Base-by-base conservation (phyloP, 495 filamentous ascomycete genomes). In the Bathelium albidoporum region DNA sequence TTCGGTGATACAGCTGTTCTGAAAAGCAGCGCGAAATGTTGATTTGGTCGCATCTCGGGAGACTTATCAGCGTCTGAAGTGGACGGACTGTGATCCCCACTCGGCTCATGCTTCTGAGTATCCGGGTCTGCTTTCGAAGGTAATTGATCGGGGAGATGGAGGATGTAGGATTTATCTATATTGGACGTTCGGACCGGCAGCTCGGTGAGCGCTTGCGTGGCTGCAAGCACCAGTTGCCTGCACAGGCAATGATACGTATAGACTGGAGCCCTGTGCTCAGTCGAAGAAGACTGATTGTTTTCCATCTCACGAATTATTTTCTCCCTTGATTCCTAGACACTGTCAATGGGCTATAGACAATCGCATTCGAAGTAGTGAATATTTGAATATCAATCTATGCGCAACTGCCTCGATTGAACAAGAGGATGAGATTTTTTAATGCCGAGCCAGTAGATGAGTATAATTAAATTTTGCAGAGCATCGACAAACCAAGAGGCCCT, bases 201-300 rank as follows among this genome's bases (percentile, higher is more conserved):
- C 2, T 71, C 39, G 14, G 73, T 45, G 61, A 89, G 72, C 20
- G 70, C 61, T 64, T 84, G 80, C 3, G 85, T 88, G 55, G 81
- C 85, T 20, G 87, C 82, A 62, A 91, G 78, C 52, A 91, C 76
- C 71, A 89, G 84, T 70, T 87, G 81, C 45, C 78, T 83, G 81
- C 88, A 91, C 78, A 85, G 77, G 79, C 87, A 89, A 77, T 91
- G 88, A 78, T 88, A 87, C 59, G 86, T 88, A 70, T 79, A 76
- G 67, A 84, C 78, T 41, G 62, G 59, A 28, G 69, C 49, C 29
- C 24, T 20, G 18, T 12, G 10, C 44, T 0, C 5, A 20, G 16
- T 20, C n/a, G 22, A 12, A 20, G 10, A 5, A 49, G 44, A 20
- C 22, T 55, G 20, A 11, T 29, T 16, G 24, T n/a, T 20, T n/a